Percentiles rank a stretch among this genome's conserved stretches.
Conservation (phyloP, 2,329 filamentous ascomycete genomes). For the Pseudopyricularia cyperi region DNA sequence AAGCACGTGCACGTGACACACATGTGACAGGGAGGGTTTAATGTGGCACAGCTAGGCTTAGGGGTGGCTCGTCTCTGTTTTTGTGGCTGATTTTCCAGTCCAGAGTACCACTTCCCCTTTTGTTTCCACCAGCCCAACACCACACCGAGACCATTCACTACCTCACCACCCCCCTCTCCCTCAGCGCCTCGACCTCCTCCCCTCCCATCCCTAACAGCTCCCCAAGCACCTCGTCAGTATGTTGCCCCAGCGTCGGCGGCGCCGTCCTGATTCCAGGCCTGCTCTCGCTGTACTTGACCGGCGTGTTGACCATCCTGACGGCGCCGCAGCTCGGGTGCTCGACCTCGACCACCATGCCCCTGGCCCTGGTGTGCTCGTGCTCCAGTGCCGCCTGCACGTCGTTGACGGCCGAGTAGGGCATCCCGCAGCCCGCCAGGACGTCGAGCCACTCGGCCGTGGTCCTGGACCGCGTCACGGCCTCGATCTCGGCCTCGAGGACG, state of each 20-base stretch:
- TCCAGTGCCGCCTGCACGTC: conserved; percentile 76
- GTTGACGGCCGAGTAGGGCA: conserved; percentile 89
- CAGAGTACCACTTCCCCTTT: too few species aligned
- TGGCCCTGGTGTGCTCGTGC: conserved; percentile 71
- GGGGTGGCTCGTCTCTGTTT: too few species aligned
- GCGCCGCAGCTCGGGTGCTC: conserved; percentile 73
- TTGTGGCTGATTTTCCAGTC: too few species aligned
- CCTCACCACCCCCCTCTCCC: conserved; percentile 51
- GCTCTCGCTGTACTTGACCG: conserved; percentile 83
- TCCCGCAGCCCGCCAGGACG: conserved; percentile 74
- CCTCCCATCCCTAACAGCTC: conserved; percentile 48
- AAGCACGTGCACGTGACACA: conserved; percentile 5
- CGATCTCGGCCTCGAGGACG: conserved; percentile 67
- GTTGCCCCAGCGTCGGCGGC: conserved; percentile 77
- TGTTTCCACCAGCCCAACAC: too few species aligned
- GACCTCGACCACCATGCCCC: conserved; percentile 81
- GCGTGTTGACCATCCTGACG: conserved; percentile 84
- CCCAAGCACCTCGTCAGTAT: conserved; percentile 65
- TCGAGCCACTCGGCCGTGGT: conserved; percentile 83
- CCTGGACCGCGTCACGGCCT: conserved; percentile 57
- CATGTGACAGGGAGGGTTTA: neutral
- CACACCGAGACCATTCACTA: too few species aligned
- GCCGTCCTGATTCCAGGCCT: conserved; percentile 62
- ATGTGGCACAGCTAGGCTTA: too few species aligned
- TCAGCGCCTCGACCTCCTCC: conserved; percentile 48